A percentile compares a stretch with the other conserved stretches of the same genome.
Evolutionary conservation across 768 basidiomycete species (phyloP).

Genomic region (Mycena crocata): DNA sequence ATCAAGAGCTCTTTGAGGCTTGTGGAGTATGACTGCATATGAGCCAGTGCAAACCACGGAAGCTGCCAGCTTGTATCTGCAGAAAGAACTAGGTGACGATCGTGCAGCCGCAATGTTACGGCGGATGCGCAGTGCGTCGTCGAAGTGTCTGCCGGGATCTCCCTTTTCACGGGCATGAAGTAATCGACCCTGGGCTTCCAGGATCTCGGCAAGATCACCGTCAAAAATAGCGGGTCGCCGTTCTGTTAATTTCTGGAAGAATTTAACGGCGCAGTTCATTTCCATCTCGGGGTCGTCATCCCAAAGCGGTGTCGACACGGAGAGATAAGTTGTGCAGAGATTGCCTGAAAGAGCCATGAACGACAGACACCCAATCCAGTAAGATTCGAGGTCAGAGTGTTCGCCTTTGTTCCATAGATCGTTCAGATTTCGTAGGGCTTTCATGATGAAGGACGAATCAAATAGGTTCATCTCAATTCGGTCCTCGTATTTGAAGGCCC

Average conservation of each 20-base stretch:
- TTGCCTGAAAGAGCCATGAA: constrained; percentile 33
- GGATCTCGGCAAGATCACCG: constrained; percentile 29
- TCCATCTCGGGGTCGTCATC: constrained; percentile 19
- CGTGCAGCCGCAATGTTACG: neutral
- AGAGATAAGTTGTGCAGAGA: constrained; percentile 18
- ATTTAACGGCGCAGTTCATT: constrained; percentile 12
- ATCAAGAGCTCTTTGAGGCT: constrained; percentile 22
- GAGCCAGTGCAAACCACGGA: constrained; percentile 17
- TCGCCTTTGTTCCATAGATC: constrained; percentile 12
- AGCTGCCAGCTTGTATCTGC: constrained; percentile 25
- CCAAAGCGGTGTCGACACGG: neutral
- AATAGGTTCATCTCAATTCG: constrained; percentile 31
- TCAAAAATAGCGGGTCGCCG: constrained; percentile 22
- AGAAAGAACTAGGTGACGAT: neutral
- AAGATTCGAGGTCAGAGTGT: constrained; percentile 13
- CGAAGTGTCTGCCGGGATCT: constrained; percentile 10
- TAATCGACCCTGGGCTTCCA: constrained; percentile 28
- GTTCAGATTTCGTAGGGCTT: constrained; percentile 12
- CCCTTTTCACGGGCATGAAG: constrained; percentile 1
- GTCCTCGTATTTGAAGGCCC: constrained; percentile 15
- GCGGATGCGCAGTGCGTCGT: constrained; percentile 25
- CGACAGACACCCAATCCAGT: constrained; percentile 26
- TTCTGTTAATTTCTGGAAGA: constrained; percentile 25
- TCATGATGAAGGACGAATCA: constrained; percentile 7
- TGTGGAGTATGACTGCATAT: constrained; percentile 1